These are phyloP conservation scores for Aspergillus calidoustus DNA, from an alignment of 2,329 filamentous ascomycete species.

Conservation along the genomic window DNA sequence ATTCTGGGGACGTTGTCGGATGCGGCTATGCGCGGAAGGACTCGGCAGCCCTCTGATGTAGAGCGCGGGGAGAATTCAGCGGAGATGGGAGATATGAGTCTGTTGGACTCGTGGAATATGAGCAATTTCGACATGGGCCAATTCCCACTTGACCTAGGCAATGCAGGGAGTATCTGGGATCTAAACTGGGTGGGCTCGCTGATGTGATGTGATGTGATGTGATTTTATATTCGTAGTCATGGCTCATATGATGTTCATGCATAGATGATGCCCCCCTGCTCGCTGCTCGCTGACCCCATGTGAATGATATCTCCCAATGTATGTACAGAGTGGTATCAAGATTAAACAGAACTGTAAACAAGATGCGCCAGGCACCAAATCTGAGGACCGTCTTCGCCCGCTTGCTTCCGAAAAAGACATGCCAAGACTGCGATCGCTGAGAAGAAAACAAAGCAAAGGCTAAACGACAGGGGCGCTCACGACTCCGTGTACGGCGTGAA, in stretches of 20 bases:
- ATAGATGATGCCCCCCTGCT: not conserved
- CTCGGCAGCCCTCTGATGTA: no score
- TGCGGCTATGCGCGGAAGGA: not conserved
- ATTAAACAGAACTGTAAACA: not conserved
- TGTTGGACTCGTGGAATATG: not conserved
- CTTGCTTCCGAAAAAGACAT: not conserved
- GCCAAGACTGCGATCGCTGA: not conserved
- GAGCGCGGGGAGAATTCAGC: no score
- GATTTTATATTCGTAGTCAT: not conserved
- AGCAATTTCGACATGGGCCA: not conserved
- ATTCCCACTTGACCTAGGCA: not conserved
- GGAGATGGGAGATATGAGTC: not conserved
- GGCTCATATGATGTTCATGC: not conserved
- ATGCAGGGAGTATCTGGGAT: conserved; percentile 5
- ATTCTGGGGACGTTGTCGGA: not conserved
- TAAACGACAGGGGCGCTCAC: not conserved
- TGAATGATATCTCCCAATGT: conserved; percentile 2
- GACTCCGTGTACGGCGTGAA: conserved; percentile 52
- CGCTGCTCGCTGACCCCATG: not conserved
- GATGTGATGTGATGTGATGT: not conserved
- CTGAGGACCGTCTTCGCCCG: not conserved
- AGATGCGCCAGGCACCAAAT: conserved; percentile 8
- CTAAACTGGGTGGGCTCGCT: conserved; percentile 4
- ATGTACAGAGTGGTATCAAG: conserved; percentile 13
- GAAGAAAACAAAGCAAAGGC: not conserved